Evolutionary conservation across 108 stramenopile species (phyloP).

Genomic region (Aureococcus anophagefferens): DNA sequence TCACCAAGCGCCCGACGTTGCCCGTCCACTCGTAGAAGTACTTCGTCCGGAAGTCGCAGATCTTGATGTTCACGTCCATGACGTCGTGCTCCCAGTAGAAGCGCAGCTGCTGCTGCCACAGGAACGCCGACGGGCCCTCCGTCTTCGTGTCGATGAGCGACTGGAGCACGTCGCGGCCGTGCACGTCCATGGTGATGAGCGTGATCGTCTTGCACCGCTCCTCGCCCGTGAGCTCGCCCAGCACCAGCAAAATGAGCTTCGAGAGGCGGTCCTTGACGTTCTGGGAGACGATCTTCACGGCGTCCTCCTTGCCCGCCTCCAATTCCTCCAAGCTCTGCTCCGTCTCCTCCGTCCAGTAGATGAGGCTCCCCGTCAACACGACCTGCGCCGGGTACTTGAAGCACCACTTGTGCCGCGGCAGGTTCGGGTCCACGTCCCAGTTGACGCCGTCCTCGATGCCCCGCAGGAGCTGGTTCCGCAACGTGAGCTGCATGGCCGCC

Average conservation of each 20-base stretch:
- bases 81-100: slow-evolving; percentile 69
- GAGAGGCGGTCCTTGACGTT: slow-evolving; percentile 57
- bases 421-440: slow-evolving; percentile 64
- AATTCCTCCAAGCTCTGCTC: slow-evolving; percentile 71
- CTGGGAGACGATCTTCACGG: slow-evolving; percentile 69
- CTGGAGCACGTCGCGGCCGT: slow-evolving; percentile 76
- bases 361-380: slow-evolving; percentile 72
- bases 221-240: slow-evolving; percentile 56
- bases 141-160: slow-evolving; percentile 69
- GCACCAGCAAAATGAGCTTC: slow-evolving; percentile 64
- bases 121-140: slow-evolving; percentile 65
- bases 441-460: slow-evolving; percentile 72
- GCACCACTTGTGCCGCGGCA: slow-evolving; percentile 76
- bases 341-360: slow-evolving; percentile 88
- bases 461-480: slow-evolving; percentile 58
- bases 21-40: slow-evolving; percentile 88
- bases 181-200: slow-evolving; percentile 83
- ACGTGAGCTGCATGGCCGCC: slow-evolving; percentile 63
- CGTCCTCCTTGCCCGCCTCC: slow-evolving; percentile 76
- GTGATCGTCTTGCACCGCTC: slow-evolving; percentile 79
- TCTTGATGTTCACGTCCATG: slow-evolving; percentile 69
- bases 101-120: slow-evolving; percentile 81
- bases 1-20: slow-evolving; percentile 75
- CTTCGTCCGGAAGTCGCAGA: slow-evolving; percentile 75
- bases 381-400: slow-evolving; percentile 79